Evolutionary conservation across 306 rosid species (phyloP), one percentile per base, ranked within the genome.

Genomic region (Prunus campanulata): DNA sequence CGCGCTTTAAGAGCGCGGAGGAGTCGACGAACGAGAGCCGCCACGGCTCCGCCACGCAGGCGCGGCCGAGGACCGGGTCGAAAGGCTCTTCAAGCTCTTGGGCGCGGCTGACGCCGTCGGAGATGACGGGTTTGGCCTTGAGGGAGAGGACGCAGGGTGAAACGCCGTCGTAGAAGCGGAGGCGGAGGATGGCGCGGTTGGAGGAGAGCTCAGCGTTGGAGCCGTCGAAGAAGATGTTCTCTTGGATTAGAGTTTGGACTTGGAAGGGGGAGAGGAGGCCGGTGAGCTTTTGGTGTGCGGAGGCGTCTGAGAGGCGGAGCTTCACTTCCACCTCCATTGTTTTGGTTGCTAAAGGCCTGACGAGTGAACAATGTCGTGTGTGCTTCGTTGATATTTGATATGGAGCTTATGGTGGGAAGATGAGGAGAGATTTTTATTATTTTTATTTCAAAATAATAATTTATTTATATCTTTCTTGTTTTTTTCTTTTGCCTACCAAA

Each of bases 141-240:
- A 89, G 76, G 25, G 88, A 85, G 61, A 89, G 75, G 55, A 87
- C 83, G 52, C 78, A 79, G 66, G 83, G 63, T 2, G 72, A 29
- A 5, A 62, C 81, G 63, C 49, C 2, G 69, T 81, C 42, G 83
- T 69, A 74, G 87, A 89, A 89, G 2, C 91, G 86, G 82, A 89
- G 76, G 61, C 88, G 87, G 80, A 85, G 91, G 74, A 83, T 79
- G 46, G 90, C 87, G 35, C 66, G 85, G 67, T 83, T 83, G 73
- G 91, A 82, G n/a, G 93, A 76, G 67, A 87, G 93, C 59, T 89
- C 83, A 71, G 75, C 27, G 49, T 83, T 78, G 1, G 77, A 74
- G 80, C 91, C 93, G 60, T 89, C 89, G 74, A 89, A 87, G 82
- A 89, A 89, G 68, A 87, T 22, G 87, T 87, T 87, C 20, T 89